Evolutionary conservation across 331 rosid species (phyloP).

Genomic region (Erythrophleum ivorense): DNA sequence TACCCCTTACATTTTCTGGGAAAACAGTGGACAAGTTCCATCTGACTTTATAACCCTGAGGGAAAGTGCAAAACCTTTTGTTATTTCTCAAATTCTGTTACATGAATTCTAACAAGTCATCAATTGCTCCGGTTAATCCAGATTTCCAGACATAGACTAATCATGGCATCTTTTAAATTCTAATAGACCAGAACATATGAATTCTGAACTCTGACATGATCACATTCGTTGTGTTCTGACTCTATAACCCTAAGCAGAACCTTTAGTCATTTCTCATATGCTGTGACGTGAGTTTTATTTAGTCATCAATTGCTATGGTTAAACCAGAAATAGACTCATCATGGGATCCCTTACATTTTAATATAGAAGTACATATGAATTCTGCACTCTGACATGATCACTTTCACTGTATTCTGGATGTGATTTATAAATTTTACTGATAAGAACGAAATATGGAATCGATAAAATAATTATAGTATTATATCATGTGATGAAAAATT

Average conservation of each 20-base stretch:
- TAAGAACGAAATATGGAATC: not conserved
- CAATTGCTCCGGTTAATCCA: not conserved
- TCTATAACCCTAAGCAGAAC: not conserved
- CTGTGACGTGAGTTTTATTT: not conserved
- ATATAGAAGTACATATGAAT: not conserved
- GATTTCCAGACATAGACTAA: not conserved
- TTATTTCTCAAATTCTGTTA: not conserved
- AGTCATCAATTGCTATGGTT: not conserved
- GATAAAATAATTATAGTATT: not conserved
- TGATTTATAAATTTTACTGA: not conserved
- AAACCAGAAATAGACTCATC: constrained; percentile 7
- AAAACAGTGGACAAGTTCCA: not conserved
- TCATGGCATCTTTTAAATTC: too few relatives aligned
- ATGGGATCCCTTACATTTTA: not conserved
- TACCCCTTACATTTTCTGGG: constrained; percentile 1
- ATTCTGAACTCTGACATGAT: not conserved
- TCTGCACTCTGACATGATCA: not conserved
- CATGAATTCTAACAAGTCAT: not conserved
- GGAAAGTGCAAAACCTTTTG: not conserved
- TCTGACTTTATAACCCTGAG: not conserved
- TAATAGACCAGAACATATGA: not conserved
- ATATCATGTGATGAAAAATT: constrained; percentile 33
- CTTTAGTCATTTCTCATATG: not conserved
- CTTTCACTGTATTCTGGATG: constrained; percentile 1
- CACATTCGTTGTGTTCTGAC: not conserved